Evolutionary conservation across 2,329 filamentous ascomycete species (phyloP).

Genomic region (Diaporthe ilicicola): DNA sequence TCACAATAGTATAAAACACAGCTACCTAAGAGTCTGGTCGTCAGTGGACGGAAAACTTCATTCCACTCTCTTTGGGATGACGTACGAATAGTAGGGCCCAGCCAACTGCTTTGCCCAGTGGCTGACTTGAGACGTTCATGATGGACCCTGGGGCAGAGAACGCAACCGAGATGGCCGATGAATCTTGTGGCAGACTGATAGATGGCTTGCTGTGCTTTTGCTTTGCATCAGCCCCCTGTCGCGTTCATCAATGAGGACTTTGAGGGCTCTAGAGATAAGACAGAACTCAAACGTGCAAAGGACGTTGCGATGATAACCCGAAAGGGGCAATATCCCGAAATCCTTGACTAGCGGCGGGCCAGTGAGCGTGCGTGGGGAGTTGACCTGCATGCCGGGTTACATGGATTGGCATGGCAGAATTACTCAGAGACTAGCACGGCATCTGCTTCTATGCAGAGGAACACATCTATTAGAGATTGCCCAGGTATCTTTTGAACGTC

Average conservation of each 20-base stretch:
- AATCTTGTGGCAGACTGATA: too few relatives aligned
- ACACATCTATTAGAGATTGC: conserved; percentile 1
- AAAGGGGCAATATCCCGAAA: neutral
- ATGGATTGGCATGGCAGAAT: neutral
- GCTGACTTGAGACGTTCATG: neutral
- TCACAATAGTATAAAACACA: neutral
- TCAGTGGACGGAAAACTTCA: neutral
- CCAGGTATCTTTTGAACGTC: neutral
- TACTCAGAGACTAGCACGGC: too few relatives aligned
- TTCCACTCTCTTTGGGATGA: neutral
- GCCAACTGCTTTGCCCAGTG: neutral
- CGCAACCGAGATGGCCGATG: neutral
- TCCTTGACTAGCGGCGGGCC: neutral
- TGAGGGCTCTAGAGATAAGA: neutral
- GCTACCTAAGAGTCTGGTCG: neutral
- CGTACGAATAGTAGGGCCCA: neutral
- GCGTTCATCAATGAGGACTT: neutral
- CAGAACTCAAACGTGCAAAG: neutral
- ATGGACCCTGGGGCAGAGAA: neutral
- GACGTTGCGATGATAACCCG: neutral
- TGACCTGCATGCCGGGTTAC: neutral
- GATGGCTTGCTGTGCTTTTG: neutral
- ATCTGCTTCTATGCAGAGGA: neutral
- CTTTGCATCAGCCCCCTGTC: neutral
- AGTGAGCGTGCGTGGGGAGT: neutral